A percentile compares a stretch with the other conserved stretches of the same genome.
phyloP scores from a whole-genome alignment of 805 yeast genomes.

The Kazachstania martiniae region DNA sequence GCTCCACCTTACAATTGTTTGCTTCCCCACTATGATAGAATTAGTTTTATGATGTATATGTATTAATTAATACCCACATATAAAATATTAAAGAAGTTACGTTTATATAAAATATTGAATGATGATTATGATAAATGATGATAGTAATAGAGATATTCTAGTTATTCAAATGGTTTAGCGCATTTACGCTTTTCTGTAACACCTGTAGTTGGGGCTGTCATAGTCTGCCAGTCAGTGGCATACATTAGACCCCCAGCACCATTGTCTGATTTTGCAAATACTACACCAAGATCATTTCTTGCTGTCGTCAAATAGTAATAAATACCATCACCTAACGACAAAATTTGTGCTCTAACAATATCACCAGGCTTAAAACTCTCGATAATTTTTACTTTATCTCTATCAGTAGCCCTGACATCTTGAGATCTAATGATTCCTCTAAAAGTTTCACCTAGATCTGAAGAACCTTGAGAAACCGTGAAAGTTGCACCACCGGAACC shows the following conservation, averaged over 20 bases:
- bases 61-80: too few species aligned
- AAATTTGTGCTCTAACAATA: slow-evolving; percentile 68
- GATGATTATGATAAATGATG: too few species aligned
- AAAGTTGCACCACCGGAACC: slow-evolving; percentile 43
- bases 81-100: too few species aligned
- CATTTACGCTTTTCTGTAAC: slow-evolving; percentile 72
- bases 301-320: slow-evolving; percentile 87
- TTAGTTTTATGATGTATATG: too few species aligned
- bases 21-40: too few species aligned
- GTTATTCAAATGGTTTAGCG: slow-evolving; percentile 64
- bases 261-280: slow-evolving; percentile 61
- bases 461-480: slow-evolving; percentile 37
- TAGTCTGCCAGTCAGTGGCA: slow-evolving; percentile 92
- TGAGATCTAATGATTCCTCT: slow-evolving; percentile 78
- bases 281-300: slow-evolving; percentile 83
- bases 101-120: too few species aligned
- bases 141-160: background rate
- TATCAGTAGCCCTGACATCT: slow-evolving; percentile 83
- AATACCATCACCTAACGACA: slow-evolving; percentile 87
- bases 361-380: slow-evolving; percentile 88
- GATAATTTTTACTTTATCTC: slow-evolving; percentile 72
- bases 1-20: too few species aligned
- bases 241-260: slow-evolving; percentile 71
- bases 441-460: slow-evolving; percentile 79
- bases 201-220: slow-evolving; percentile 73